These are phyloP conservation scores for Candida boidinii DNA, from an alignment of 805 yeast species.

Conservation along the genomic window DNA sequence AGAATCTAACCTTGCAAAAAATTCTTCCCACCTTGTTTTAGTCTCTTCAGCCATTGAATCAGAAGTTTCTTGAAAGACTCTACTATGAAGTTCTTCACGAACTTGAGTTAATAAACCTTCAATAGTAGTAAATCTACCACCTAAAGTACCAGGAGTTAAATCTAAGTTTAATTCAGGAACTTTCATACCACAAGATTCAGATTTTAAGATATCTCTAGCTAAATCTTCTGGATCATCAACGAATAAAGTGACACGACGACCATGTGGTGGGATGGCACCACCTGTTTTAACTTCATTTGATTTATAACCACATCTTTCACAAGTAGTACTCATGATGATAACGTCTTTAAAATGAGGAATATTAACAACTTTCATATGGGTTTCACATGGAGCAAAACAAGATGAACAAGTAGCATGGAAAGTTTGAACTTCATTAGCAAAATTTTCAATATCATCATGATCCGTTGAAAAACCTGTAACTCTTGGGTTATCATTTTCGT, in stretches of 20 bases:
- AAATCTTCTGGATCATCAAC: slow-evolving; percentile 89
- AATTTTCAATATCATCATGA: slow-evolving; percentile 74
- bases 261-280: slow-evolving; percentile 87
- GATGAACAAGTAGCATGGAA: slow-evolving; percentile 90
- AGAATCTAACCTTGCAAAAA: slow-evolving; percentile 63
- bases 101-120: slow-evolving; percentile 92
- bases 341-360: slow-evolving; percentile 99
- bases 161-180: slow-evolving; percentile 88
- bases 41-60: slow-evolving; percentile 85
- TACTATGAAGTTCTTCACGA: slow-evolving; percentile 74
- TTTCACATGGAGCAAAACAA: slow-evolving; percentile 73
- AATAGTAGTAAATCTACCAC: slow-evolving; percentile 95
- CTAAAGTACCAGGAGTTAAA: slow-evolving; percentile 91
- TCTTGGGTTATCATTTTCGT: slow-evolving; percentile 27
- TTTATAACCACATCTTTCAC: slow-evolving; percentile 90
- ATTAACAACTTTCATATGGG: slow-evolving; percentile 94
- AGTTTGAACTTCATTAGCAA: slow-evolving; percentile 84
- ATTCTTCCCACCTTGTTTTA: slow-evolving; percentile 72
- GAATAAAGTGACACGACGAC: slow-evolving; percentile 60
- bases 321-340: slow-evolving; percentile 88
- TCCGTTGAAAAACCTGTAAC: slow-evolving; percentile 58
- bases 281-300: slow-evolving; percentile 98
- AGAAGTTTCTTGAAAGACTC: slow-evolving; percentile 79
- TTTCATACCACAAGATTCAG: slow-evolving; percentile 82
- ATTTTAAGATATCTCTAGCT: slow-evolving; percentile 87